Percentiles rank a stretch among this genome's conserved stretches.
Conservation (phyloP, 2,329 filamentous ascomycete species). For the Calonectria pauciramosa region DNA sequence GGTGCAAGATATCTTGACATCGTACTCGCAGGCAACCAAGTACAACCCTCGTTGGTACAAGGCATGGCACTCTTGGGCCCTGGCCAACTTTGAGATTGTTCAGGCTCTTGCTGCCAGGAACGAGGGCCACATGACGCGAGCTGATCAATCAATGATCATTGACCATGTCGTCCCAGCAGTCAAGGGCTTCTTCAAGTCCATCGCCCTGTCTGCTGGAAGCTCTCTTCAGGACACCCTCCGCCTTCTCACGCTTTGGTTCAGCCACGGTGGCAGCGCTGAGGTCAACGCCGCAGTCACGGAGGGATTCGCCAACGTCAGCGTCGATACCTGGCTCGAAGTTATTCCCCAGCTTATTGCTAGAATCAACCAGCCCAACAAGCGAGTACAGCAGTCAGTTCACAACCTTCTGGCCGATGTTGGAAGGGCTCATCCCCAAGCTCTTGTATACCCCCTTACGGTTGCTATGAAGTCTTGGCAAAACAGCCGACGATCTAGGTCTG, state of each 20-base stretch:
- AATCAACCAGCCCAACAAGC: conserved; percentile 94
- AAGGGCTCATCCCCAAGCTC: conserved; percentile 91
- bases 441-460: conserved; percentile 97
- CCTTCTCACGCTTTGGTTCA: conserved; percentile 95
- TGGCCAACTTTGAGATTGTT: conserved; percentile 98
- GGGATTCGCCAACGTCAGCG: conserved; percentile 90
- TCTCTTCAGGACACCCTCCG: conserved; percentile 96
- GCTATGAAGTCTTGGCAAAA: conserved; percentile 95
- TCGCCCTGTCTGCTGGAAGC: conserved; percentile 90
- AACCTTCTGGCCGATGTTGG: conserved; percentile 93
- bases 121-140: conserved; percentile 62
- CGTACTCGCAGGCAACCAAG: conserved; percentile 91
- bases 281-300: conserved; percentile 92
- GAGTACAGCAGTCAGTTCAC: conserved; percentile 92
- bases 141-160: conserved; percentile 77
- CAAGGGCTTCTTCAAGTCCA: conserved; percentile 97
- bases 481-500: conserved; percentile 86
- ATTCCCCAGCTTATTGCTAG: conserved; percentile 97
- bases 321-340: conserved; percentile 98
- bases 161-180: conserved; percentile 96
- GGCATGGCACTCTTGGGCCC: conserved; percentile 98
- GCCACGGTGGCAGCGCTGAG: conserved; percentile 88
- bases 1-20: conserved; percentile 89
- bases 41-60: conserved; percentile 99
- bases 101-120: conserved; percentile 80